Percentiles rank a stretch among this genome's conserved stretches.
phyloP scores from a whole-genome alignment of 805 yeast species.

The Candida chauliodis region DNA sequence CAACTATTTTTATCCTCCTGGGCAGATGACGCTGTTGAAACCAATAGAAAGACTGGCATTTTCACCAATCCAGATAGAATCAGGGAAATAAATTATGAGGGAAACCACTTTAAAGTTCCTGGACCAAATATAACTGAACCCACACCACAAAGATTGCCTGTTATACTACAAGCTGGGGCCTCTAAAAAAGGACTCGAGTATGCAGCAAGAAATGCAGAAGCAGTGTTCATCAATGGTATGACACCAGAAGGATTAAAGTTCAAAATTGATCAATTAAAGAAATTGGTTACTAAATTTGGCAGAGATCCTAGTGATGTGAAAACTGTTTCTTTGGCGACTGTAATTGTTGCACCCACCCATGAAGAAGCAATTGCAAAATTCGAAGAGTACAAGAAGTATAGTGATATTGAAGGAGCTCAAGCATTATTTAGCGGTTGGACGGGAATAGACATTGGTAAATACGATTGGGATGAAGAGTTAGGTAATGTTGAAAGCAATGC shows the following conservation, averaged over 20 bases:
- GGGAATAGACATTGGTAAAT: conserved; percentile 37
- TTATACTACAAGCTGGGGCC: conserved; percentile 44
- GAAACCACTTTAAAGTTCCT: conserved; percentile 39
- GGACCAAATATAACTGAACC: conserved; percentile 43
- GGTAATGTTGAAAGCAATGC: conserved; percentile 29
- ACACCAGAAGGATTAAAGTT: conserved; percentile 26
- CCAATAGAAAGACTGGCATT: conserved; percentile 24
- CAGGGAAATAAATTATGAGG: conserved; percentile 40
- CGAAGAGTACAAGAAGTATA: conserved; percentile 27
- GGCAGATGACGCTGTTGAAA: conserved; percentile 40
- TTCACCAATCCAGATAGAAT: conserved; percentile 38
- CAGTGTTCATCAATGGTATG: conserved; percentile 34
- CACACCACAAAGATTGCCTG: conserved; percentile 39
- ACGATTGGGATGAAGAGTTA: conserved; percentile 29
- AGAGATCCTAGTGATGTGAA: conserved; percentile 35
- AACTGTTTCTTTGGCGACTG: conserved; percentile 32
- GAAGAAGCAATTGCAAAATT: conserved; percentile 40
- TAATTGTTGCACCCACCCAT: conserved; percentile 39
- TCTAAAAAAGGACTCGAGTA: conserved; percentile 40
- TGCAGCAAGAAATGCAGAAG: conserved; percentile 44
- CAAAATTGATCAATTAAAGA: conserved; percentile 28
- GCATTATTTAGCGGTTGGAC: conserved; percentile 40
- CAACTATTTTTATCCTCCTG: conserved; percentile 40
- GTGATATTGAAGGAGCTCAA: conserved; percentile 38
- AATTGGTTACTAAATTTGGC: conserved; percentile 30